phyloP scores from a whole-genome alignment of 495 filamentous ascomycete species.

The Amorphotheca resinae region DNA sequence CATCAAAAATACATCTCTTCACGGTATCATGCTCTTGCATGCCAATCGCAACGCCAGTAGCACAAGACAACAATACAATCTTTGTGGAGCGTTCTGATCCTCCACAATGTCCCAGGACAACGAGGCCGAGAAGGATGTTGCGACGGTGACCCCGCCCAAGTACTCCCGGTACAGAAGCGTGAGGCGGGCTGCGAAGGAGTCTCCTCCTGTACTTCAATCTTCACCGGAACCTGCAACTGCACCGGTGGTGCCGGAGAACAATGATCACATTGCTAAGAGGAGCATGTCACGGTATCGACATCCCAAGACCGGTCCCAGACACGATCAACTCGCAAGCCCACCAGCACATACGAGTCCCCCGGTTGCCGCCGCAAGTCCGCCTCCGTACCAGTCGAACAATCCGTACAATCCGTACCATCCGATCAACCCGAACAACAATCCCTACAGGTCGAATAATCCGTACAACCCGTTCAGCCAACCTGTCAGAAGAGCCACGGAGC shows the following conservation, averaged over 20 bases:
- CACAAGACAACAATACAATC: constrained; percentile 6
- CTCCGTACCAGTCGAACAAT: not conserved
- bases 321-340: not conserved
- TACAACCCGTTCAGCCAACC: too few species aligned
- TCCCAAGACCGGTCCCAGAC: constrained; percentile 5
- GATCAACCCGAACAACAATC: too few species aligned
- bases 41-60: too few species aligned
- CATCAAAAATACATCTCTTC: too few species aligned
- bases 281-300: constrained; percentile 51
- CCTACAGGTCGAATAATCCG: too few species aligned
- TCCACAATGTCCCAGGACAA: constrained; percentile 14
- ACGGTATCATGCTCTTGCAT: too few species aligned
- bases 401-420: too few species aligned
- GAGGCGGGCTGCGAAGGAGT: constrained; percentile 1
- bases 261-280: constrained; percentile 16
- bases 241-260: not conserved
- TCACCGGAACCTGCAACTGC: not conserved
- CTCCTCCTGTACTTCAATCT: too few species aligned
- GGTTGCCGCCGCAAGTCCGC: constrained; percentile 6
- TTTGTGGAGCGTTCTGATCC: constrained; percentile 4
- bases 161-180: constrained; percentile 18
- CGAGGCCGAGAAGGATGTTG: not conserved
- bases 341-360: constrained; percentile 1
- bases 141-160: constrained; percentile 4
- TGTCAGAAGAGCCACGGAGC: constrained; percentile 14